Conservation (phyloP, 2,329 filamentous ascomycete genomes). For the Metarhizium anisopliae region DNA sequence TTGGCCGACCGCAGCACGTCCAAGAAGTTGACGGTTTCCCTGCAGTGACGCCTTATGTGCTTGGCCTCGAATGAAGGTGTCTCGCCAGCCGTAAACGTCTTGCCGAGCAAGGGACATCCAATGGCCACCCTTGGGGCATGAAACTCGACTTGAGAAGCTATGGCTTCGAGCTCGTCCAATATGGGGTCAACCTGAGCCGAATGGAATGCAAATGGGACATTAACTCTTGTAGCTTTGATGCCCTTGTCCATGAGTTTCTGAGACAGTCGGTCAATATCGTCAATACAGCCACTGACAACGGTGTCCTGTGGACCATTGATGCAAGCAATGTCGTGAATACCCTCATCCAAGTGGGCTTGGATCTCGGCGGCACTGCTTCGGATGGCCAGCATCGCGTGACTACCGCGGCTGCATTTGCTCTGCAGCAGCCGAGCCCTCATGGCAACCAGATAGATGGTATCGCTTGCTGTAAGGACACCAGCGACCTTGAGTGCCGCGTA, state of each 20-base stretch:
- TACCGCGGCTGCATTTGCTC: slow-evolving; percentile 55
- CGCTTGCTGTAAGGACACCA: slow-evolving; percentile 61
- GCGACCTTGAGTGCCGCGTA: slow-evolving; percentile 51
- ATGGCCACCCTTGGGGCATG: slow-evolving; percentile 40
- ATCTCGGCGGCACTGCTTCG: slow-evolving; percentile 21
- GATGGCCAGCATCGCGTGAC: slow-evolving; percentile 50
- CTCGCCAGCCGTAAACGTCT: slow-evolving; percentile 23
- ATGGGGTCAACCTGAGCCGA: slow-evolving; percentile 46
- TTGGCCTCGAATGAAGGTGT: background rate
- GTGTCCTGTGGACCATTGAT: slow-evolving; percentile 65
- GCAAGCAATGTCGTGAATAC: slow-evolving; percentile 31
- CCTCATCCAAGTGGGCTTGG: slow-evolving; percentile 21
- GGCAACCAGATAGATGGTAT: slow-evolving; percentile 66
- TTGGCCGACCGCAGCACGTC: background rate
- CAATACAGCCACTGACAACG: slow-evolving; percentile 51
- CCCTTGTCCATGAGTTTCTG: slow-evolving; percentile 19
- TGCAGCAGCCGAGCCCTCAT: slow-evolving; percentile 58
- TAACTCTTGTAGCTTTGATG: slow-evolving; percentile 35
- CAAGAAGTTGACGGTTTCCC: background rate
- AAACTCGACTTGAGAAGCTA: slow-evolving; percentile 30
- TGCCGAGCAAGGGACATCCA: slow-evolving; percentile 56
- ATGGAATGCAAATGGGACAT: slow-evolving; percentile 46
- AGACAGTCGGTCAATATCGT: slow-evolving; percentile 37
- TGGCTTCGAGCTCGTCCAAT: slow-evolving; percentile 46
- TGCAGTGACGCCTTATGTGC: background rate